phyloP scores from a whole-genome alignment of 495 filamentous ascomycete genomes.

The Thermothielavioides terrestris region DNA sequence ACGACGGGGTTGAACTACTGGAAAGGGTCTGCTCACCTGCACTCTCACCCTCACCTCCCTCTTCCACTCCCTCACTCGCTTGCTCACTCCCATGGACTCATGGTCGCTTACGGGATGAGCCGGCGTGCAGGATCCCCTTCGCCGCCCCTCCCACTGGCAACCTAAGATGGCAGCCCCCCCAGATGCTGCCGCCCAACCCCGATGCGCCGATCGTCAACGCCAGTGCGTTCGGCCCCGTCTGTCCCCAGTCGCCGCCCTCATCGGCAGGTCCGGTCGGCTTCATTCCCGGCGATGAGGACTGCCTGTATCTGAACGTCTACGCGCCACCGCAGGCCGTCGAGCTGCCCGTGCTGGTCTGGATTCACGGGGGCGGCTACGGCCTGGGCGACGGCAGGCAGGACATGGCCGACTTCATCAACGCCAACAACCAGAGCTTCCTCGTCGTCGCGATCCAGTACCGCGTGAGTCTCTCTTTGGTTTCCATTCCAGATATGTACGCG shows the following conservation, averaged over 20 bases:
- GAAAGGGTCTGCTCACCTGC: background rate
- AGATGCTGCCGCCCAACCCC: background rate
- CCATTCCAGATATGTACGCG: too few species aligned
- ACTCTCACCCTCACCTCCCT: background rate
- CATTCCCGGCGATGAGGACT: background rate
- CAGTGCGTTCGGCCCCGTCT: background rate
- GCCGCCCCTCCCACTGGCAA: background rate
- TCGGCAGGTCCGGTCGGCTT: background rate
- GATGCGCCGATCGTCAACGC: background rate
- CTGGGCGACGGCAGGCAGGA: conserved; percentile 27
- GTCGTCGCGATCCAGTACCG: conserved; percentile 26
- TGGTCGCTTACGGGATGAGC: too few species aligned
- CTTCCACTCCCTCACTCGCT: too few species aligned
- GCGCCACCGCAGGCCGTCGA: conserved; percentile 14
- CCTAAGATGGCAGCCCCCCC: background rate
- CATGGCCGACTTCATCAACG: conserved; percentile 14
- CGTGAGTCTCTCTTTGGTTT: conserved; percentile 20
- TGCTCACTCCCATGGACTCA: too few species aligned
- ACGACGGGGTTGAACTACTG: background rate
- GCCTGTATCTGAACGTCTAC: conserved; percentile 36
- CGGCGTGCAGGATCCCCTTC: background rate
- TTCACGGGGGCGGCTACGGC: conserved; percentile 38
- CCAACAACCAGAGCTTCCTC: conserved; percentile 19
- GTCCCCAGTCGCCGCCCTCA: background rate
- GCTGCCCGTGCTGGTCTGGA: conserved; percentile 34